Base-by-base conservation (phyloP, 2,329 filamentous ascomycete species). In the Dactylellina leptospora region DNA sequence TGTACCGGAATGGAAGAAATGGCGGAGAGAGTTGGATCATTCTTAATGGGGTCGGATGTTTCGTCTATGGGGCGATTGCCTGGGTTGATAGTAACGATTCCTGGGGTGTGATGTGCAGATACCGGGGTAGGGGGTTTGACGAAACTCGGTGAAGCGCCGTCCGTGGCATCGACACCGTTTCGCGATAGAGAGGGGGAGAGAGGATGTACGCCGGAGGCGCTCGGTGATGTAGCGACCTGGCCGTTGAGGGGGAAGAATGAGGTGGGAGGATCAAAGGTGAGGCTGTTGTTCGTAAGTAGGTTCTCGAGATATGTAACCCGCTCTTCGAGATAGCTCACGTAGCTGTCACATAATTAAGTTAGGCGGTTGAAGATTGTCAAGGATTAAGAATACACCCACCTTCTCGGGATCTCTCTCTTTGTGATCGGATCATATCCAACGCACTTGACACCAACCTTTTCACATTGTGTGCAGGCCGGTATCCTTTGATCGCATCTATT, bases 391-490 rank as follows among this genome's bases (percentile, higher is more conserved):
- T 44, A 59, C 55, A 79, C 80, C 76, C 76, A 83, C 82, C 86
- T 88, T 80, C 93, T 86, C 53, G 93, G 93, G 68, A 97, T 96
- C 81, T 97, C 92, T 78, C 91, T 88, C 84, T 97, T 97, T 22
- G 92, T 96, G 78, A 97, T 96, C 30, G 93, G 93, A 79, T 97
- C 93, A 80, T 96, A 97, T 74, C 93, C 93, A 54, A 97, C 92
- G 79, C 95, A 97, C 75, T 90, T 89, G 47, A 96, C 91, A 68
- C 86, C 86, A n/a, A 91, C 93, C 82, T 97, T 97, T 79, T 93
- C 92, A 81, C 93, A 97, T 76, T 91, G 91, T 42, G 90, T 89
- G 80, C 93, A 97, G 77, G 90, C 91, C 6, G 93, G 93, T 73
- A 97, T 84, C 75, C 90, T 89, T 84, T 97, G 93, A 81, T 97